These are phyloP conservation scores for Salix dunnii DNA, from an alignment of 345 rosid genomes.

Conservation along the genomic window DNA sequence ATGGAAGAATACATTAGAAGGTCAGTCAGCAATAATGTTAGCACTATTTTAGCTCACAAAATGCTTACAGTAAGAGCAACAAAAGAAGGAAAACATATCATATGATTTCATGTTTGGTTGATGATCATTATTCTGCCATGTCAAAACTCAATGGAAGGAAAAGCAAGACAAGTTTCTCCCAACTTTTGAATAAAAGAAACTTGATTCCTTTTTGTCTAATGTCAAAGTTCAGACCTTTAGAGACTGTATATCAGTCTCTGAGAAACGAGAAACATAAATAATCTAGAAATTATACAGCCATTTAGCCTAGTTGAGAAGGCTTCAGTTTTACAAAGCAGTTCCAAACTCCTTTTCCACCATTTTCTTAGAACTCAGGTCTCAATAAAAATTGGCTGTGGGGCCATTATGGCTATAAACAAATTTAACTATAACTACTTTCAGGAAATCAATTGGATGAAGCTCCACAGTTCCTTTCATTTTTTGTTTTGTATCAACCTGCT, in stretches of 20 bases:
- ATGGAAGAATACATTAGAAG: neutral
- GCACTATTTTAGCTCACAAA: neutral
- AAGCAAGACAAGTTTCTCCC: neutral
- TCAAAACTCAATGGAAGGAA: neutral
- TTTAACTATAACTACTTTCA: neutral
- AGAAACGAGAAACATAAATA: neutral
- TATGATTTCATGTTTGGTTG: neutral
- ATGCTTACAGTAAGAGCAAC: neutral
- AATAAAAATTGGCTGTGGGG: neutral
- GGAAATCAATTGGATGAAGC: neutral
- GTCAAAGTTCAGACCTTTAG: neutral
- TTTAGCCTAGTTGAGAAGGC: constrained; percentile 1
- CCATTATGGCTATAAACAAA: neutral
- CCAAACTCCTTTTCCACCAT: neutral
- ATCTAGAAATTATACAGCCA: neutral
- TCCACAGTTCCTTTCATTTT: neutral
- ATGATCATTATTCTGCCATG: neutral
- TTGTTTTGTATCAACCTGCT: neutral
- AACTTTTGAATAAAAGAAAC: neutral
- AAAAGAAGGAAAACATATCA: neutral
- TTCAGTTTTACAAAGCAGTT: neutral
- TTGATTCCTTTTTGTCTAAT: neutral
- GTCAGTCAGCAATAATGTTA: neutral
- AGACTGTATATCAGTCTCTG: neutral
- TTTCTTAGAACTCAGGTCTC: neutral